A percentile compares a stretch with the other conserved stretches of the same genome.
These are phyloP conservation scores for Penicillium occitanis DNA, from an alignment of 2,329 filamentous ascomycete species.

Conservation along the genomic window DNA sequence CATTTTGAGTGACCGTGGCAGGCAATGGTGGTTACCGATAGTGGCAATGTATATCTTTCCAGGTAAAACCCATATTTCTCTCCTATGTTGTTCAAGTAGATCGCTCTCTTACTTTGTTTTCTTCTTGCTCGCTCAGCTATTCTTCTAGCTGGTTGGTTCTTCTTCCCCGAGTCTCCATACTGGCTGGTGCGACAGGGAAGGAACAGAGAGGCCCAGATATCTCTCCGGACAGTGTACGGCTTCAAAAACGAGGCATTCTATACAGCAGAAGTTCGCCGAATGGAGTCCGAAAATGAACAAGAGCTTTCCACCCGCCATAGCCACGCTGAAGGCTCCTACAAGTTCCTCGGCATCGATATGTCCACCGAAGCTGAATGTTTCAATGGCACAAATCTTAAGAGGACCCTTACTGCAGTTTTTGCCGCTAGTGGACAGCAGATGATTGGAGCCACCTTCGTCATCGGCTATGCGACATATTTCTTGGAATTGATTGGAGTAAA, in stretches of 20 bases:
- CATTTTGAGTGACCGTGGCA: conserved; percentile 13
- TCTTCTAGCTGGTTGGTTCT: conserved; percentile 31
- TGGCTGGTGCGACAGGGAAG: conserved; percentile 39
- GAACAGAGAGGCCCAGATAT: conserved; percentile 32
- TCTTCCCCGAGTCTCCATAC: conserved; percentile 48
- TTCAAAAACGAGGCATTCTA: conserved; percentile 29
- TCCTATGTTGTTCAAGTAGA: background rate
- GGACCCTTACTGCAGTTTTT: conserved; percentile 44
- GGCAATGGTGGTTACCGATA: conserved; percentile 37
- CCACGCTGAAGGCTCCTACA: background rate
- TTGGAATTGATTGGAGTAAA: conserved; percentile 37
- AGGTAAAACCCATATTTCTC: conserved; percentile 20
- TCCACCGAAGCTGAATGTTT: conserved; percentile 32
- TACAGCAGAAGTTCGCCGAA: conserved; percentile 34
- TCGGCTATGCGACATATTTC: conserved; percentile 42
- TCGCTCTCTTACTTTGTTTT: background rate
- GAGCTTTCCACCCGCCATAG: background rate
- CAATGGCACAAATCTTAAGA: conserved; percentile 31
- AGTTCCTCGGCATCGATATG: background rate
- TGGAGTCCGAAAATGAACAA: conserved; percentile 2
- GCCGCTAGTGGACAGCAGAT: conserved; percentile 46
- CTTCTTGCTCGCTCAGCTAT: background rate
- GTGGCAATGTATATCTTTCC: conserved; percentile 36
- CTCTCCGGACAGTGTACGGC: conserved; percentile 38
- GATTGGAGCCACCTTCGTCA: conserved; percentile 48